Base-by-base conservation (phyloP, 2,329 filamentous ascomycete genomes). In the Ustilaginoidea virens region DNA sequence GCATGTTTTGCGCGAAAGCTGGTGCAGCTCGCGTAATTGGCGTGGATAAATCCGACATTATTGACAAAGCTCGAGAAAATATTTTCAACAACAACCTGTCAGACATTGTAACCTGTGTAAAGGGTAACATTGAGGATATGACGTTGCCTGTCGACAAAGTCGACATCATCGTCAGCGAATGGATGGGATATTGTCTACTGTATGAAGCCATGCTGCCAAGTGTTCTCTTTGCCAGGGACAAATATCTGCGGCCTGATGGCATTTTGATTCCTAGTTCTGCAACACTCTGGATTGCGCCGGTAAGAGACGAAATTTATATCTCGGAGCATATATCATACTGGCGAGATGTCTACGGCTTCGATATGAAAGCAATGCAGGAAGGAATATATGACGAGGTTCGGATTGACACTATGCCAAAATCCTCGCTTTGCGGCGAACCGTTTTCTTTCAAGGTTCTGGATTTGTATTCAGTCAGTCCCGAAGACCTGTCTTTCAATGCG, bases 141-240 rank as follows among this genome's bases (percentile, higher is more conserved):
- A 63, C 56, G 32, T 65, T 85, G 14, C 85, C 80, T 1, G 76
- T 87, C 6, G 63, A 73, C 30, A 63, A 86, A 45, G 86, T 94
- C 25, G 87, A 96, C 55, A 78, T 96, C 45, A 93, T 96, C 47
- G 77, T 96, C 35, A 92, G 81, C 34, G 86, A 96, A 53, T 96
- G 86, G 86, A 96, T 96, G 86, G 86, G 86, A 17, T 96, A 96
- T 50, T 81, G 77, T 38, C 66, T 94, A 12, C 66, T 94, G 5
- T 96, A 92, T 52, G 86, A 96, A 55, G 83, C 85, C 32, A 96
- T 96, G 86, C 72, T 96, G 17, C 83, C 90, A 38, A 92, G 82
- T 27, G 82, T 96, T 14, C 66, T 96, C 28, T 87, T 74, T 46
- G 87, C 87, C 24, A 69, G 86, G 36, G 86, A 96, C 55, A 74